Evolutionary conservation across 1,284 basidiomycete species (phyloP), one percentile per base, ranked within the genome.

Genomic region (Schizopora paradoxa): DNA sequence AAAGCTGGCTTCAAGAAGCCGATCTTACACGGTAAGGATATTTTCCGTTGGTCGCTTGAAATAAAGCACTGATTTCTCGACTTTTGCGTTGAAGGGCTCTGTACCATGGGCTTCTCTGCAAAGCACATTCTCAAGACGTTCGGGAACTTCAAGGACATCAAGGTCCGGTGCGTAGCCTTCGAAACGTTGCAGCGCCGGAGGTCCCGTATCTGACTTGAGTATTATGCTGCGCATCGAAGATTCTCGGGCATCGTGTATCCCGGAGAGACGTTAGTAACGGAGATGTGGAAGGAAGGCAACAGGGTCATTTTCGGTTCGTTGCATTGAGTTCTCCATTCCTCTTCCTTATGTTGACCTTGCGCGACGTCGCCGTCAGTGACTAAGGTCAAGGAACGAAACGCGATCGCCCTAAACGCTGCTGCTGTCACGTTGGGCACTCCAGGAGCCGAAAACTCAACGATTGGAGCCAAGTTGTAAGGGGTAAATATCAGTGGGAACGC

Each of bases 261-360:
- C 3, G 94, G 94, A 6, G 93, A 99, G 70, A 98, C 95, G 0
- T 74, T 96, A 37, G 72, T 92, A 14, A 96, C 92, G 0, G 82
- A 91, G 63, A 96, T 97, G 93, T 99, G 95, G 95, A 97, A 94
- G 64, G 92, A 97, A 58, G 90, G 86, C 16, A 68, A 79, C 58
- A 97, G 87, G 68, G 85, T 98, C 54, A 82, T 97, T 53, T 99
- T 99, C 66, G 73, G 89, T 92, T n/a, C n/a, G n/a, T n/a, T n/a
- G n/a, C n/a, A n/a, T n/a, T n/a, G n/a, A n/a, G n/a, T 21, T 7
- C 29, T 43, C 37, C n/a, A n/a, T n/a, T n/a, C n/a, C n/a, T n/a
- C n/a, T n/a, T n/a, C n/a, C n/a, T n/a, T n/a, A n/a, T n/a, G 40
- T 49, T 4, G 47, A 25, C 21, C 19, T 11, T 35, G 28, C 28